Percentiles rank a stretch among this genome's conserved stretches.
Evolutionary conservation across 2,329 filamentous ascomycete species (phyloP).

Genomic region (Phialocephala subalpina): DNA sequence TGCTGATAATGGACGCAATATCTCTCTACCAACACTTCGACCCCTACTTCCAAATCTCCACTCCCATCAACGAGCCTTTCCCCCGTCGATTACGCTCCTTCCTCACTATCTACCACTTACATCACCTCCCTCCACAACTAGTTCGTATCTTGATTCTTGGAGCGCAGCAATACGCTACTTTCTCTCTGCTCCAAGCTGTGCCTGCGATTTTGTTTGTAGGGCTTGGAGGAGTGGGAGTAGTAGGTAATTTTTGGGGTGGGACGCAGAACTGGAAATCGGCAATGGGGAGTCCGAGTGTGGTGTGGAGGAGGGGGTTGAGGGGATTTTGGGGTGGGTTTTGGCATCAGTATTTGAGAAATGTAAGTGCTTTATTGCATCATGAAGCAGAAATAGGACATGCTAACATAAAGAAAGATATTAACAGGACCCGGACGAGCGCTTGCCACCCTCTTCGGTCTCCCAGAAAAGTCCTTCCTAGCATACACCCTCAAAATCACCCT

Average conservation of each 20-base stretch:
- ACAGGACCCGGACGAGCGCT: conserved; percentile 18
- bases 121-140: conserved; percentile 17
- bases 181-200: conserved; percentile 16
- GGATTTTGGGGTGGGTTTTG: conserved; percentile 28
- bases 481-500: too few relatives aligned
- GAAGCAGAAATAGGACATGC: neutral
- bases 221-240: conserved; percentile 18
- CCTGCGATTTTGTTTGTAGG: conserved; percentile 19
- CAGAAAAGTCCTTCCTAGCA: too few relatives aligned
- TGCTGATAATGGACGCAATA: conserved; percentile 20
- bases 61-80: conserved; percentile 18
- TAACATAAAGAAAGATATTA: conserved; percentile 18
- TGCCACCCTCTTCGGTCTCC: neutral
- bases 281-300: conserved; percentile 24
- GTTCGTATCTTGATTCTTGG: conserved; percentile 20
- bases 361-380: conserved; percentile 5
- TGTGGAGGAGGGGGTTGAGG: conserved; percentile 21
- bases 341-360: conserved; percentile 27
- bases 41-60: conserved; percentile 28
- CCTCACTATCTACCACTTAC: conserved; percentile 12
- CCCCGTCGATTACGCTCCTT: conserved; percentile 18
- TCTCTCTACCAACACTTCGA: conserved; percentile 24
- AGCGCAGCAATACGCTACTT: conserved; percentile 20
- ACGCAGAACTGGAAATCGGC: conserved; percentile 16
- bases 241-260: conserved; percentile 23